These are phyloP conservation scores for Candida vaughaniae DNA, from an alignment of 805 yeast genomes.

Conservation along the genomic window DNA sequence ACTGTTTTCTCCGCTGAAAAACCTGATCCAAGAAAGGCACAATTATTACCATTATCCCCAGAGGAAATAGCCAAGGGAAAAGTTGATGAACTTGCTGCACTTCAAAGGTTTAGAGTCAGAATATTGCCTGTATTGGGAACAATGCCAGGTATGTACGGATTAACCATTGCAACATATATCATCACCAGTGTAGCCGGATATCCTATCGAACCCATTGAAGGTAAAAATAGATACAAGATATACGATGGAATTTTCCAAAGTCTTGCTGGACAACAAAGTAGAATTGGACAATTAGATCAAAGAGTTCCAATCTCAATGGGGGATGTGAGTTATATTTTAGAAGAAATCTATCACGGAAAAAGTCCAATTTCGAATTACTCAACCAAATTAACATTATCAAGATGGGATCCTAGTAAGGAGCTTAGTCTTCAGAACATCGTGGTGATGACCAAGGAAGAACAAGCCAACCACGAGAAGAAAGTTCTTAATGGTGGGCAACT, in stretches of 20 bases:
- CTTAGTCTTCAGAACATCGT: conserved; percentile 77
- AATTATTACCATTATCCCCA: conserved; percentile 79
- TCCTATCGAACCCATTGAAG: conserved; percentile 87
- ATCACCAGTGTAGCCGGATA: conserved; percentile 81
- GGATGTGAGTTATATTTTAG: conserved; percentile 81
- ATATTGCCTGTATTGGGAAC: conserved; percentile 95
- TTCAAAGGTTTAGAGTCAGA: conserved; percentile 88
- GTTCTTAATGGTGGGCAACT: conserved; percentile 68
- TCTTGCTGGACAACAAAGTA: conserved; percentile 81
- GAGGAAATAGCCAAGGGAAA: conserved; percentile 77
- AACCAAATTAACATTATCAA: conserved; percentile 73
- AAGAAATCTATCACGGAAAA: conserved; percentile 91
- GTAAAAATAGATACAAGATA: conserved; percentile 79
- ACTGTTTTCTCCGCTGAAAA: conserved; percentile 93
- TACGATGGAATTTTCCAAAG: conserved; percentile 83
- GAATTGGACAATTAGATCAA: conserved; percentile 71
- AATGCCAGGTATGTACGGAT: conserved; percentile 95
- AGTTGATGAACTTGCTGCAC: conserved; percentile 83
- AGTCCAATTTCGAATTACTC: conserved; percentile 83
- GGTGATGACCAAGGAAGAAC: conserved; percentile 86
- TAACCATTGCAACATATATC: conserved; percentile 82
- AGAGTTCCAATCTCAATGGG: conserved; percentile 68
- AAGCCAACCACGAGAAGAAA: conserved; percentile 70
- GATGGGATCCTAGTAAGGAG: conserved; percentile 77
- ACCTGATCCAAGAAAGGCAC: conserved; percentile 94